Conservation (phyloP, 1,139 yeast species). For the Pichia sp. region DNA sequence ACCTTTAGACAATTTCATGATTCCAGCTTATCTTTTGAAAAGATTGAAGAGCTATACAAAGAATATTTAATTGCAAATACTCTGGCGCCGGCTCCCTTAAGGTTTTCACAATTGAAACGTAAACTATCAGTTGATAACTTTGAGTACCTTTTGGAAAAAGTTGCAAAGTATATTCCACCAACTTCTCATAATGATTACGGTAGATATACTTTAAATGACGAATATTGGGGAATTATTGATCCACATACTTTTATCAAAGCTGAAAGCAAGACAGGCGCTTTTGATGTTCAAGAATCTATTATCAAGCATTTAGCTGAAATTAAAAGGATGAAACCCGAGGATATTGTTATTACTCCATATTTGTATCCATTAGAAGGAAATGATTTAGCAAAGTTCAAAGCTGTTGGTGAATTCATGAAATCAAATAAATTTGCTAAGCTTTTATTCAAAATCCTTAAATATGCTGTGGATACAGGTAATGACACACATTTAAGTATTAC, state of each 20-base stretch:
- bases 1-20: constrained; percentile 46
- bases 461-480: constrained; percentile 34
- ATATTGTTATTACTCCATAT: constrained; percentile 37
- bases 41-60: constrained; percentile 11
- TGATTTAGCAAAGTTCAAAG: constrained; percentile 21
- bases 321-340: constrained; percentile 31
- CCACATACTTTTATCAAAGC: constrained; percentile 32
- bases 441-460: constrained; percentile 46
- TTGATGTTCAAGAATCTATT: constrained; percentile 34
- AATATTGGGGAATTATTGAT: constrained; percentile 48
- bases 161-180: constrained; percentile 61
- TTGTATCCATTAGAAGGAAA: constrained; percentile 26
- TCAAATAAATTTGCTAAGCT: constrained; percentile 47
- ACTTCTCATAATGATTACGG: constrained; percentile 60
- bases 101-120: constrained; percentile 39
- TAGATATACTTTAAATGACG: constrained; percentile 55
- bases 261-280: constrained; percentile 8
- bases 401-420: constrained; percentile 45
- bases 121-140: constrained; percentile 29
- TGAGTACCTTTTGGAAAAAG: constrained; percentile 40
- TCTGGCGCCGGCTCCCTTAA: constrained; percentile 18
- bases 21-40: constrained; percentile 21
- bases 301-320: constrained; percentile 27
- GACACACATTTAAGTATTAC: constrained; percentile 48
- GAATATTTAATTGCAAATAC: constrained; percentile 4